phyloP scores from a whole-genome alignment of 1,284 basidiomycete genomes.

The Heterobasidion occidentale region DNA sequence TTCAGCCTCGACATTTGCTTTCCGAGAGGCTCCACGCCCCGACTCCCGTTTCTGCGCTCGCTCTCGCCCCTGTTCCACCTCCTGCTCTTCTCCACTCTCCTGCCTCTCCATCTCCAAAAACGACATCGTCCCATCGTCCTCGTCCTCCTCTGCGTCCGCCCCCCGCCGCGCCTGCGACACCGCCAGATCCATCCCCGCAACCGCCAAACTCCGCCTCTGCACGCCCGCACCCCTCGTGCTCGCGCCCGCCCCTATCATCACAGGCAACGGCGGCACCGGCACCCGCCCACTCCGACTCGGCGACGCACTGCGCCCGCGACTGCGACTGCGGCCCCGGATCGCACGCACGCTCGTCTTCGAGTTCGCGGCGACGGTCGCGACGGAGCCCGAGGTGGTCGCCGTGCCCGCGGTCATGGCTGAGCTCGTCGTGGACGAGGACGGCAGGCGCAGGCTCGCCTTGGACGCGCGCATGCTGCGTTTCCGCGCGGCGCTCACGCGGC shows the following conservation, averaged over 20 bases:
- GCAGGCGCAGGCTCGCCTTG: constrained; percentile 50
- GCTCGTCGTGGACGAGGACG: constrained; percentile 10
- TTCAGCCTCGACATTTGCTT: no score
- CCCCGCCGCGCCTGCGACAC: no score
- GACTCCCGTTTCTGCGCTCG: background rate
- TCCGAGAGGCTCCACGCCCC: no score
- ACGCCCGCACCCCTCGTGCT: constrained; percentile 1
- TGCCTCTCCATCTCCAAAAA: background rate
- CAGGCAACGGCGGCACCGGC: constrained; percentile 1
- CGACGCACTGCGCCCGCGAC: constrained; percentile 3
- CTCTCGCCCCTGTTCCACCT: background rate
- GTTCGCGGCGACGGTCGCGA: no score
- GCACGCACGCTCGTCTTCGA: no score
- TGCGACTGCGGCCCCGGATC: background rate
- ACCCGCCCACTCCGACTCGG: constrained; percentile 1
- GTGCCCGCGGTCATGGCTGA: background rate
- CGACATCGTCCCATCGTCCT: background rate
- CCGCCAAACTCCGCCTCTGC: background rate
- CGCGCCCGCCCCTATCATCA: constrained; percentile 9
- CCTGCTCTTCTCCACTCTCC: background rate
- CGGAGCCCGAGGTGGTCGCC: background rate
- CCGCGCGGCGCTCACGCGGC: constrained; percentile 48
- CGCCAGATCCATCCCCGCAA: no score
- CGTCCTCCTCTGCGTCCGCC: background rate
- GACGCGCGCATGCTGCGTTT: constrained; percentile 50